phyloP scores from a whole-genome alignment of 257 asterid genomes.

The Solanum corneliomulleri region DNA sequence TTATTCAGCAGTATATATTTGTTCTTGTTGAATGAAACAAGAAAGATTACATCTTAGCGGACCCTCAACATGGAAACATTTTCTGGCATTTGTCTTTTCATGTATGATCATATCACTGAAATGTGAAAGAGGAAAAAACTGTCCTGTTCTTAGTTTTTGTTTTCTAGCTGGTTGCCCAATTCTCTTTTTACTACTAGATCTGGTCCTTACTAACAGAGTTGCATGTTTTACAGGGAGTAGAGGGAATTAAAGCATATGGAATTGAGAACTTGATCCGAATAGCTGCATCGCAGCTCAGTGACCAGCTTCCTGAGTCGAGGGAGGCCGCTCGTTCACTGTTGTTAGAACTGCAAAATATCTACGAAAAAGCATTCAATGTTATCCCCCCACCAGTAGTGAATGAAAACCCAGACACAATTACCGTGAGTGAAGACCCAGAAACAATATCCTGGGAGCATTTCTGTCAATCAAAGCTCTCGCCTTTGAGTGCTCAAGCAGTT shows the following conservation, averaged over 20 bases:
- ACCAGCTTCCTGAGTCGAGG: slow-evolving; percentile 86
- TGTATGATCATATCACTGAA: not conserved
- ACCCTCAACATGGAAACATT: not conserved
- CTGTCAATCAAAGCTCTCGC: slow-evolving; percentile 81
- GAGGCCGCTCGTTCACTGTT: slow-evolving; percentile 80
- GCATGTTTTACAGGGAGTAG: slow-evolving; percentile 48
- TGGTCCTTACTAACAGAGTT: not conserved
- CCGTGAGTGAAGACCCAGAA: slow-evolving; percentile 13
- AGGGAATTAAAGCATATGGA: slow-evolving; percentile 62
- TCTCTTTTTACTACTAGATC: not conserved
- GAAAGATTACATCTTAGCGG: not conserved
- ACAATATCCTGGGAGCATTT: slow-evolving; percentile 66
- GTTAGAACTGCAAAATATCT: slow-evolving; percentile 58
- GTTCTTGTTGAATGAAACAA: not conserved
- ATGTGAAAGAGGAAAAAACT: not conserved
- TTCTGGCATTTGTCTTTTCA: not conserved
- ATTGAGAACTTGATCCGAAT: slow-evolving; percentile 68
- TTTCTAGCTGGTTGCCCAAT: not conserved
- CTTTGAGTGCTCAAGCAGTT: slow-evolving; percentile 82
- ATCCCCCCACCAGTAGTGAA: slow-evolving; percentile 16
- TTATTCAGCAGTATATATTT: not conserved
- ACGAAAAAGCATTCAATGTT: slow-evolving; percentile 31
- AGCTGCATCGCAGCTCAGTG: slow-evolving; percentile 83
- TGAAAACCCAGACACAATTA: slow-evolving; percentile 23
- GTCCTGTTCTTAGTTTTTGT: not conserved